Evolutionary conservation across 192 early-diverging fungal species (phyloP), one percentile per base, ranked within the genome.

Genomic region (Coemansia sp.): DNA sequence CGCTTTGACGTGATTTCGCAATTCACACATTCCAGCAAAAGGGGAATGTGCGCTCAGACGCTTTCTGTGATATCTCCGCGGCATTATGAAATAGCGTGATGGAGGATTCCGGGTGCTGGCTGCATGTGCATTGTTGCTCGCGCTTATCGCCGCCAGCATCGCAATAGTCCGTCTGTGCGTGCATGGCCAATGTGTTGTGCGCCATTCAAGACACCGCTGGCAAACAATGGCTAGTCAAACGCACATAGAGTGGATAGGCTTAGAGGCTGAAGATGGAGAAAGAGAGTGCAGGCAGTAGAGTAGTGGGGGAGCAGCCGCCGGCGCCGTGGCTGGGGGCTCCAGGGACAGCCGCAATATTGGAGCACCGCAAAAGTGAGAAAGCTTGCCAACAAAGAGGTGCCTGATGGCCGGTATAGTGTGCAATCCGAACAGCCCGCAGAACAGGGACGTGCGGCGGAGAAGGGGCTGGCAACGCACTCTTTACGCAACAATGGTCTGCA

Each of bases 161-260:
- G 61, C 49, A 49, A 49, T 60, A 50, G 61, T 36, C 61, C 61
- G 61, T 62, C 61, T 62, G 61, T 62, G 61, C 61, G 61, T 28
- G 50, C 38, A 62, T 62, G 23, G 57, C 40, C 14, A n/a, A 46
- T 38, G 40, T 15, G 52, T 28, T 54, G 52, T 28, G 25, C 15
- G 2, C 25, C n/a, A 54, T 28, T 54, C 26, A 28, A 24, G 24
- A 54, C 23, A 31, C 52, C 14, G 9, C n/a, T 9, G 6, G 44
- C 59, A 47, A 15, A 60, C 59, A 60, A 60, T 60, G 59, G 7
- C 34, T 52, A 9, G 21, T 9, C 14, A 40, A 52, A 23, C 51
- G 51, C 24, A 12, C 3, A 40, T 20, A 59, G 10, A 42, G 31
- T 40, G 31, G 38, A 44, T 44, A 44, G 40, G 15, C 40, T 44